These are phyloP conservation scores for Trypanosoma conorhini DNA, from an alignment of 208 protist species.

Conservation along the genomic window DNA sequence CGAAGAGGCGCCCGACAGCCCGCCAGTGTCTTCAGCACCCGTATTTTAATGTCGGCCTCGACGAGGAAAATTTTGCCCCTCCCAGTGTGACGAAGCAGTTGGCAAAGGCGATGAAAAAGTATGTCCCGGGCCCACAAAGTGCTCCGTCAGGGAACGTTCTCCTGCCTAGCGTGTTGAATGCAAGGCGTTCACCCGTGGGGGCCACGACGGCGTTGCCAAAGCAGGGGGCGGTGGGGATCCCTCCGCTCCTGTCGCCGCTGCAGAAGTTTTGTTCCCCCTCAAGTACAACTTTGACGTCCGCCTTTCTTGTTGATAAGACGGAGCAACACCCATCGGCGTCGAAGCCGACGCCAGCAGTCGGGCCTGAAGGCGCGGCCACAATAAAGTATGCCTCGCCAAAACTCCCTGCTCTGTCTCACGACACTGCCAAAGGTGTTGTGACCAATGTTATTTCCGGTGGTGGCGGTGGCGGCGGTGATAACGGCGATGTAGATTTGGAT, in stretches of 20 bases:
- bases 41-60: conserved; percentile 81
- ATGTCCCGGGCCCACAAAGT: conserved; percentile 39
- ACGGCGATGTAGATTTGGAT: conserved; percentile 59
- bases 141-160: conserved; percentile 37
- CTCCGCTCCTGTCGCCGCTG: conserved; percentile 11
- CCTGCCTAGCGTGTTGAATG: not conserved
- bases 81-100: conserved; percentile 46
- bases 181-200: conserved; percentile 3
- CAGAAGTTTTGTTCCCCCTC: conserved; percentile 13
- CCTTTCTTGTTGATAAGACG: not conserved
- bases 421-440: not conserved
- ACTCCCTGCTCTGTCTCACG: not conserved
- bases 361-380: not conserved
- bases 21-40: conserved; percentile 94
- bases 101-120: conserved; percentile 41
- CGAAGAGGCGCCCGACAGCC: conserved; percentile 92
- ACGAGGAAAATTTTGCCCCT: conserved; percentile 53
- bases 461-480: conserved; percentile 1
- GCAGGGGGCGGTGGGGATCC: not conserved
- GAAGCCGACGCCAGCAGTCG: not conserved
- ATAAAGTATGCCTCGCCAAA: not conserved
- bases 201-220: conserved; percentile 27
- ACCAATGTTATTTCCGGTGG: not conserved
- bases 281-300: conserved; percentile 7
- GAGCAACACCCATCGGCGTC: not conserved